Evolutionary conservation across 2,329 filamentous ascomycete species (phyloP), one percentile per base, ranked within the genome.

Genomic region (Blastomyces percursus): DNA sequence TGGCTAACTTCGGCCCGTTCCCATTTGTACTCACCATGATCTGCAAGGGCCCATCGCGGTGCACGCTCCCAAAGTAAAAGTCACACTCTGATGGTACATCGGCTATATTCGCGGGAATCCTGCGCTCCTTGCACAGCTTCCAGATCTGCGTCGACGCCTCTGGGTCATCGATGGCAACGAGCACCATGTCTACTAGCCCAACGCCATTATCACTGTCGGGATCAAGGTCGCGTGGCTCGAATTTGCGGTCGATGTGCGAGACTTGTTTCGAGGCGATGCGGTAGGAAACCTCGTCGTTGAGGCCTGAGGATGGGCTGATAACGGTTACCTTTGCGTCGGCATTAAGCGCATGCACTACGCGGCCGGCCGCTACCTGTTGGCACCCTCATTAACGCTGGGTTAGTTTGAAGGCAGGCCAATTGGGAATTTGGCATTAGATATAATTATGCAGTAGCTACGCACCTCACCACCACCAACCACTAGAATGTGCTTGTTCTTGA

Each of bases 21-120:
- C 94, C 94, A 74, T 97, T 99, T 44, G 94, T 99, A 78, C 90
- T 95, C 69, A 99, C 93, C 94, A 99, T 99, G 71, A 99, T 88
- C 79, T 99, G 94, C 64, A 99, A 77, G 6, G 94, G 94, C 0
- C 94, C 94, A 74, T 99, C 94, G 59, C 94, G 87, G 77, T 99
- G 90, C 48, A 96, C 87, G 73, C 89, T 94, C 66, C 94, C 94
- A 78, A 99, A 99, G 81, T 96, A 99, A 73, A 99, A 99, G 72
- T 99, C 94, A 76, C 94, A 99, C 75, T 99, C 94, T 0, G 91
- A 84, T 0, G 94, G 94, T 3, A 99, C 94, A 73, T 99, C 94
- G 68, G 94, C 94, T 67, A 99, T 96, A 75, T 99, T 99, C 63
- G 91, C 92, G 6, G 91, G 86, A 67, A 97, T 89, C 64, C 86